Percentiles rank a stretch among this genome's conserved stretches.
Conservation (phyloP, 257 asterid species). For the Nicotiana knightiana region DNA sequence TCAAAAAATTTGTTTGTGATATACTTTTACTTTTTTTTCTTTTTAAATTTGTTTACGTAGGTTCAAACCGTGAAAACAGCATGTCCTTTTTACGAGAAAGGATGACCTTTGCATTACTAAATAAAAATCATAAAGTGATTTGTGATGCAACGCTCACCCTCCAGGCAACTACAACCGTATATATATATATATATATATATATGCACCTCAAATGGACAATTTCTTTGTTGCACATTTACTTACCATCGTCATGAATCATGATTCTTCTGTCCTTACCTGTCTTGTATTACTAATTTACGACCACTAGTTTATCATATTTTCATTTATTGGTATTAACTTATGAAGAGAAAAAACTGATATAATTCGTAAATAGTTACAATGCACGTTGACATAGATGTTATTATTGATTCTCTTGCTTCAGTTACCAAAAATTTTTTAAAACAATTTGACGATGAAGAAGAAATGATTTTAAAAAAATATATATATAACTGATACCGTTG, state of each 20-base stretch:
- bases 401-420: not conserved
- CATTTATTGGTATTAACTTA: not conserved
- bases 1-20: no score
- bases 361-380: no score
- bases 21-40: no score
- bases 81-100: no score
- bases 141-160: no score
- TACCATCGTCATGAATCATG: not conserved
- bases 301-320: not conserved
- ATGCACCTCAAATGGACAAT: not conserved
- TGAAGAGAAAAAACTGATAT: not conserved
- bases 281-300: not conserved
- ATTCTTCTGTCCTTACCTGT: not conserved
- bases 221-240: not conserved
- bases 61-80: no score
- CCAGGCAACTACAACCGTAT: no score
- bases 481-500: no score
- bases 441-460: not conserved
- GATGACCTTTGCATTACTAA: no score
- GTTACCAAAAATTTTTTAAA: not conserved
- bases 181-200: no score
- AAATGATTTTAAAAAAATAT: not conserved
- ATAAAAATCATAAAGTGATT: no score
- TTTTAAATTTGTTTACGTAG: no score
- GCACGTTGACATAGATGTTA: not conserved